Conservation (phyloP, 441 rosid species). For the Rhodomyrtus psidioides region DNA sequence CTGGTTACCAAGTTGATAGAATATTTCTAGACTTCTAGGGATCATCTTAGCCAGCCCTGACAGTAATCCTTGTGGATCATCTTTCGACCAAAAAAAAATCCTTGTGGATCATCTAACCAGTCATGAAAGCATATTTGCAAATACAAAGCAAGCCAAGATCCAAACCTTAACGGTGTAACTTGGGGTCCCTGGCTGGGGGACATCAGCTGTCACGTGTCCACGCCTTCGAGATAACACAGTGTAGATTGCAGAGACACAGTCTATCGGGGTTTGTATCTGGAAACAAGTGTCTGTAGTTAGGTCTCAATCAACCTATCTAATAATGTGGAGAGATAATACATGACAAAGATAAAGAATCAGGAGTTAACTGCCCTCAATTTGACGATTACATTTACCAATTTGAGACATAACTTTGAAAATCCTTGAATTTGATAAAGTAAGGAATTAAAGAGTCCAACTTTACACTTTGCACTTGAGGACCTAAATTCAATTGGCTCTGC, state of each 20-base stretch:
- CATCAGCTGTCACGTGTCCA: slow-evolving; percentile 97
- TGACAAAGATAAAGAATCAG: neutral
- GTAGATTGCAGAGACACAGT: slow-evolving; percentile 91
- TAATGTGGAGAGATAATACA: neutral
- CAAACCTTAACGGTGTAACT: slow-evolving; percentile 87
- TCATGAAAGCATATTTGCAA: neutral
- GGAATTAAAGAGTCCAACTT: neutral
- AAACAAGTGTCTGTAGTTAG: neutral
- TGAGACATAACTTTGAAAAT: neutral
- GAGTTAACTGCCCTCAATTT: neutral
- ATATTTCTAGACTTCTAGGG: neutral
- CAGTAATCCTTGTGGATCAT: neutral
- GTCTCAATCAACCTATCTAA: neutral
- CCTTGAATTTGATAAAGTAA: neutral
- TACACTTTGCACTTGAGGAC: neutral
- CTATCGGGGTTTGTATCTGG: slow-evolving; percentile 98
- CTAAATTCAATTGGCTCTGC: neutral
- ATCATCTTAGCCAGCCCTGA: neutral
- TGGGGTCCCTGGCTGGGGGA: slow-evolving; percentile 98
- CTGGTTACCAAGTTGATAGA: neutral
- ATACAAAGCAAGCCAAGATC: neutral
- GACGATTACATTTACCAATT: neutral
- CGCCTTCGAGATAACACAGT: slow-evolving; percentile 94
- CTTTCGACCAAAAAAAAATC: neutral
- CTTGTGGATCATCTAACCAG: neutral